These are phyloP conservation scores for Arthrobotrys megalospora DNA, from an alignment of 2,329 filamentous ascomycete species.

Conservation along the genomic window DNA sequence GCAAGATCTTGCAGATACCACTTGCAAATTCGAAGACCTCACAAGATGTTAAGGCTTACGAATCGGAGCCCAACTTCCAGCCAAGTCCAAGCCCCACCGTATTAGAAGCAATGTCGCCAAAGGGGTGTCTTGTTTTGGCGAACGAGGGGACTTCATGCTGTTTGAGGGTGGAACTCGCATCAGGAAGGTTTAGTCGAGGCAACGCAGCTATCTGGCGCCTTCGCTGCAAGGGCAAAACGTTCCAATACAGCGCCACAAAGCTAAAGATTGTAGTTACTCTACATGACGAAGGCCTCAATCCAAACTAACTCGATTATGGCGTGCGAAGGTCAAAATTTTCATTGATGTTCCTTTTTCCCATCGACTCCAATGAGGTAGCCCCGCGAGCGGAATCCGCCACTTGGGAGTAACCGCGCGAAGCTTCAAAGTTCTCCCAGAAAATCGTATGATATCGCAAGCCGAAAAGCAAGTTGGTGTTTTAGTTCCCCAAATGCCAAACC, in stretches of 20 bases:
- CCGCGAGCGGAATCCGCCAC: neutral
- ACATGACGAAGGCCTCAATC: neutral
- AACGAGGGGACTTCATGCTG: constrained; percentile 7
- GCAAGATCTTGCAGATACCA: no score
- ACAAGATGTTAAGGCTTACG: no score
- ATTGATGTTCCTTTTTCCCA: neutral
- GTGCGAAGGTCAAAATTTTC: neutral
- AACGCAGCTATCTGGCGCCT: neutral
- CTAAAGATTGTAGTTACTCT: neutral
- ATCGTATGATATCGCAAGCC: constrained; percentile 12
- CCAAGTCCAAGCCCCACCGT: no score
- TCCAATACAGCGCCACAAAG: constrained; percentile 1
- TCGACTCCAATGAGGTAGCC: neutral
- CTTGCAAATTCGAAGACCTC: no score
- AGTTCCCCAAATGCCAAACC: neutral
- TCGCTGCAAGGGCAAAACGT: constrained; percentile 27
- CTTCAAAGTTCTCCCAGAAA: neutral
- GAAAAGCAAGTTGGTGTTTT: constrained; percentile 17
- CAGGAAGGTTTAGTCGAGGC: constrained; percentile 25
- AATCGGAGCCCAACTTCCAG: no score
- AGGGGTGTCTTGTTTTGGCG: constrained; percentile 17
- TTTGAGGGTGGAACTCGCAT: constrained; percentile 14
- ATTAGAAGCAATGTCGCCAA: no score
- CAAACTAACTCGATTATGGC: constrained; percentile 3
- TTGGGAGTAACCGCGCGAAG: neutral